phyloP scores from a whole-genome alignment of 2,329 filamentous ascomycete genomes.

The Cladophialophora psammophila region DNA sequence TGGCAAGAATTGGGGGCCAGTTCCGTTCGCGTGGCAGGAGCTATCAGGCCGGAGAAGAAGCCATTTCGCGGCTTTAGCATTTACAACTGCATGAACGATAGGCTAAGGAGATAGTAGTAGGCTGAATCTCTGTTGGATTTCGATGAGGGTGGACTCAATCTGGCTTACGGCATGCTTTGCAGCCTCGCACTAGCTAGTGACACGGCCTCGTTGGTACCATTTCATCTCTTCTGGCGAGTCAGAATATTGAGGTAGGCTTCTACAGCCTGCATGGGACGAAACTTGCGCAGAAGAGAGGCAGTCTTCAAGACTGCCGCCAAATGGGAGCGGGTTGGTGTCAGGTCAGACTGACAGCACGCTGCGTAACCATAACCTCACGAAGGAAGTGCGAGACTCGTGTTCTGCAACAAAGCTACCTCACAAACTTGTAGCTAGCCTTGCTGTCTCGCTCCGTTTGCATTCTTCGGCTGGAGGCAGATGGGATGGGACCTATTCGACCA shows the following conservation, averaged over 20 bases:
- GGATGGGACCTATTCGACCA: background rate
- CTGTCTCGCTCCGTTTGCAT: constrained; percentile 3
- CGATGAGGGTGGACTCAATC: background rate
- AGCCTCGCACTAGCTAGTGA: background rate
- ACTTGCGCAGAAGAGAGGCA: background rate
- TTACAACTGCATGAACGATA: background rate
- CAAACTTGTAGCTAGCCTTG: background rate
- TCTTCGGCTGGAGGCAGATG: background rate
- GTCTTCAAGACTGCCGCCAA: background rate
- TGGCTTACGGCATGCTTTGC: background rate
- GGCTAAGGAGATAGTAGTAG: background rate
- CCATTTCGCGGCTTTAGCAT: background rate
- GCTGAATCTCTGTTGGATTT: background rate
- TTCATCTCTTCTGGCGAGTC: background rate
- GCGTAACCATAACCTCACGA: constrained; percentile 7
- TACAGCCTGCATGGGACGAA: background rate
- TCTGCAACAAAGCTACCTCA: background rate
- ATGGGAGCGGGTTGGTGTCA: constrained; percentile 16
- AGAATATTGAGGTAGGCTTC: background rate
- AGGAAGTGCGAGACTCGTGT: background rate
- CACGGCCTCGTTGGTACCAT: background rate
- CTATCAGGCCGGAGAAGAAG: background rate
- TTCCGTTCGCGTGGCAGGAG: background rate
- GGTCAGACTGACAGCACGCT: background rate
- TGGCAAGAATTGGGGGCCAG: background rate